A percentile compares a stretch with the other conserved stretches of the same genome.
Evolutionary conservation across 345 rosid genomes (phyloP).

Genomic region (Erodium maritimum): DNA sequence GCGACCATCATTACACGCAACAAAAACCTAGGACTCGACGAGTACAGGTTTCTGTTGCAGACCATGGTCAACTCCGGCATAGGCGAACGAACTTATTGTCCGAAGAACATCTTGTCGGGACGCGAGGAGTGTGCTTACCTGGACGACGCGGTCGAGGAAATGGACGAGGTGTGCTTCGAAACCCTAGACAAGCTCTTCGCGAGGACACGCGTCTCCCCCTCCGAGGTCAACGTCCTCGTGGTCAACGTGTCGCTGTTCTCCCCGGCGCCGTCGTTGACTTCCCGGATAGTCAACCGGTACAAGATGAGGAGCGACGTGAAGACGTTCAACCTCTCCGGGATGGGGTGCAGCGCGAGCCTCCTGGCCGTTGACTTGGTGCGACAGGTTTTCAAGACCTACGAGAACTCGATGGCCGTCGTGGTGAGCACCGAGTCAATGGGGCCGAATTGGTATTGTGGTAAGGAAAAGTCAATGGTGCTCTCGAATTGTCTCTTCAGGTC

Average conservation of each 20-base stretch:
- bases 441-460: slow-evolving; percentile 62
- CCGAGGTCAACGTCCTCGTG: slow-evolving; percentile 46
- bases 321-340: slow-evolving; percentile 52
- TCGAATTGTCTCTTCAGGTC: slow-evolving; percentile 61
- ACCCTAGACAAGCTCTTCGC: slow-evolving; percentile 49
- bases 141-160: slow-evolving; percentile 31
- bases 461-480: slow-evolving; percentile 66
- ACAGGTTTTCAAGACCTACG: slow-evolving; percentile 30
- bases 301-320: slow-evolving; percentile 58
- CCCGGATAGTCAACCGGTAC: slow-evolving; percentile 50
- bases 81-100: slow-evolving; percentile 61
- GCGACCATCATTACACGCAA: slow-evolving; percentile 34
- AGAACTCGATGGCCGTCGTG: slow-evolving; percentile 43
- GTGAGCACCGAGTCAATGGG: slow-evolving; percentile 67
- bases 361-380: slow-evolving; percentile 40
- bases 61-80: slow-evolving; percentile 57
- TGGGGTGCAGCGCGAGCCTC: slow-evolving; percentile 55
- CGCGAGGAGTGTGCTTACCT: slow-evolving; percentile 36
- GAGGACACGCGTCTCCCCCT: slow-evolving; percentile 35
- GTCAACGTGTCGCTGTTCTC: slow-evolving; percentile 58
- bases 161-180: slow-evolving; percentile 43
- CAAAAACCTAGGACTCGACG: slow-evolving; percentile 46
- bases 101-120: slow-evolving; percentile 38
- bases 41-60: slow-evolving; percentile 49
- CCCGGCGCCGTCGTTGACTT: slow-evolving; percentile 51